Conservation (phyloP, 164 flowering plant genomes). For the Houttuynia cordata region DNA sequence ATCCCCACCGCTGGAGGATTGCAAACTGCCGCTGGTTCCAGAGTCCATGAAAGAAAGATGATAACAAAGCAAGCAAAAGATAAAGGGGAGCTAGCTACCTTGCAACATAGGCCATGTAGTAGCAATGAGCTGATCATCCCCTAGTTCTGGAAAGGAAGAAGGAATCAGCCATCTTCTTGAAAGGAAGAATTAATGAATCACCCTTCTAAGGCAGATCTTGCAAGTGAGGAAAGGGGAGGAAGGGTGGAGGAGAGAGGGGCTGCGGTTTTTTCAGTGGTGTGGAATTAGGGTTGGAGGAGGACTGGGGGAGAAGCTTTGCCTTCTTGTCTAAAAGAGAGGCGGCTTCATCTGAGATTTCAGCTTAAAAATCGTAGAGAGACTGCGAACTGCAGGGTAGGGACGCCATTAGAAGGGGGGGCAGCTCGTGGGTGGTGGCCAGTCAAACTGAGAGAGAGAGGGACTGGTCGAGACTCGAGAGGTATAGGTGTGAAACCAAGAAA, state of each 20-base stretch:
- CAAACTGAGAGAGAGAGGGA: slow-evolving; percentile 10
- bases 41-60: slow-evolving; percentile 36
- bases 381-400: slow-evolving; percentile 10
- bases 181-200: too few species aligned
- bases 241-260: slow-evolving; percentile 2
- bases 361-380: slow-evolving; percentile 17
- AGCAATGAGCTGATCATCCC: slow-evolving; percentile 13
- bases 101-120: slow-evolving; percentile 6
- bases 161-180: slow-evolving; percentile 28
- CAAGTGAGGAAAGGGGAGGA: neutral
- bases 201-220: neutral
- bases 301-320: too few species aligned
- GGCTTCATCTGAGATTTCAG: slow-evolving; percentile 19
- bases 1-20: slow-evolving; percentile 59
- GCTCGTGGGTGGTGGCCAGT: slow-evolving; percentile 5
- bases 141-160: slow-evolving; percentile 13
- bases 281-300: slow-evolving; percentile 18
- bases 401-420: slow-evolving; percentile 12
- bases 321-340: slow-evolving; percentile 24
- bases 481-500: neutral
- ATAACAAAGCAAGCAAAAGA: neutral
- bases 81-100: slow-evolving; percentile 8
- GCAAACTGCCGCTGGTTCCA: slow-evolving; percentile 47
- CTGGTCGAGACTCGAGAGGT: too few species aligned
- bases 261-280: neutral